Base-by-base conservation (phyloP, 1,139 yeast genomes). In the Diutina mesorugosa region DNA sequence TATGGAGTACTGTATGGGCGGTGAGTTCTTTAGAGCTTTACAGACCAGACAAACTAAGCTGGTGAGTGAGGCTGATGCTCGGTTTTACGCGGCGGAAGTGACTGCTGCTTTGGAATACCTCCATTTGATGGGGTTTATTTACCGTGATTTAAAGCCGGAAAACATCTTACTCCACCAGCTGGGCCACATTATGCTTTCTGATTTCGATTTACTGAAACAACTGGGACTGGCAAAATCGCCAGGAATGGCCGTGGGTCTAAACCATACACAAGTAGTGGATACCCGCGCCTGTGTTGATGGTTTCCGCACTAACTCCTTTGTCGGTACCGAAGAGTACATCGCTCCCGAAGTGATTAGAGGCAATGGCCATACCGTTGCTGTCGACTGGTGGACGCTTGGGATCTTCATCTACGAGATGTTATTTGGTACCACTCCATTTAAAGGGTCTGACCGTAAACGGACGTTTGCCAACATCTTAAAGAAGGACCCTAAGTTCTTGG, bases 1-100 rank as follows among this genome's bases (percentile, higher is more conserved):
- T 68, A 91, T 95, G 97, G 99, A 95, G 69, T 95, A 93, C 66
- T 95, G 99, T 67, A 90, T 93, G 95, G 99, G 99, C 26, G 99
- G 99, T 55, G 99, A 95, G 70, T 95, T 95, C 67, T 95, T 95
- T 75, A 76, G 99, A 59, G 99, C 99, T 0, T 72, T 95, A 56
- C 99, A 95, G 71, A 90, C 97, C 0, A 78, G 97, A 60, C 87
- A 85, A 60, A 82, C 91, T 56, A 90, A 90, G 67, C 87, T 96
- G 60, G 85, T 95, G 16, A 77, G 83, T 47, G 99, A 95, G 68
- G 81, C 76, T 55, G 98, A 91, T 67, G 98, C 99, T 18, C 77
- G 84, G 59, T 95, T 95, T 67, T 95, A 95, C 68, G 97, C 97
- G 0, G 90, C 97, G 14, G 99, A 95, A 69, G 99, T 95, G 16